A percentile compares a stretch with the other conserved stretches of the same genome.
These are phyloP conservation scores for Backusella macrospora DNA, from an alignment of 192 early-diverging fungal species.

Conservation along the genomic window DNA sequence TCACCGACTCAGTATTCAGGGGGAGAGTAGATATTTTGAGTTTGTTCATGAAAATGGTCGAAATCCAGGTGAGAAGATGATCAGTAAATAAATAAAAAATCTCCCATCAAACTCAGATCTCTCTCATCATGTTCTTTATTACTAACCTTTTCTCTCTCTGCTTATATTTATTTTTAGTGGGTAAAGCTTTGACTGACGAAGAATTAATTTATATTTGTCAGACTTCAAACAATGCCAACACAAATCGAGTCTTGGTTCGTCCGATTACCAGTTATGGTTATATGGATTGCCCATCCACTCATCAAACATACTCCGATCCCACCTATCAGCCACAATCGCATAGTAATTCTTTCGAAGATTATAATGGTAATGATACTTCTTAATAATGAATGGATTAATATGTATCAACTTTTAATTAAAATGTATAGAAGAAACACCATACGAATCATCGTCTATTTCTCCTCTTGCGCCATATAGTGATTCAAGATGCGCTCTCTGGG, in stretches of 20 bases:
- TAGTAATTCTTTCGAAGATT: neutral
- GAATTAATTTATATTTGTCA: slow-evolving; percentile 32
- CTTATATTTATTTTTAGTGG: neutral
- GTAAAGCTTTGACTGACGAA: slow-evolving; percentile 21
- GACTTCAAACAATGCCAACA: slow-evolving; percentile 25
- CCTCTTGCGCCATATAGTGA: neutral
- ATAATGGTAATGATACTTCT: neutral
- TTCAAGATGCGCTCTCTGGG: too few species aligned
- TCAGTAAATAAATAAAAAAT: too few species aligned
- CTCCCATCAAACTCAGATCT: neutral
- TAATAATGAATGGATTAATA: too few species aligned
- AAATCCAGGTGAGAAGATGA: neutral
- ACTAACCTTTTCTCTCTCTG: neutral
- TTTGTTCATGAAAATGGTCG: slow-evolving; percentile 21
- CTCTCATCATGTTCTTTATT: neutral
- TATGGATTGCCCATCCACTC: neutral
- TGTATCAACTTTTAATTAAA: too few species aligned
- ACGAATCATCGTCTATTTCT: neutral
- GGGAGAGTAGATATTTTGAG: slow-evolving; percentile 4
- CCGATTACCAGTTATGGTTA: neutral
- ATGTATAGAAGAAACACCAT: too few species aligned
- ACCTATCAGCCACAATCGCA: neutral
- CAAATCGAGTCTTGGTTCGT: slow-evolving; percentile 27
- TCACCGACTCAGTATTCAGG: neutral
- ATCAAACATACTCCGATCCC: neutral